Conservation (phyloP, 2,329 filamentous ascomycete genomes). For the Phialocephala subalpina region DNA sequence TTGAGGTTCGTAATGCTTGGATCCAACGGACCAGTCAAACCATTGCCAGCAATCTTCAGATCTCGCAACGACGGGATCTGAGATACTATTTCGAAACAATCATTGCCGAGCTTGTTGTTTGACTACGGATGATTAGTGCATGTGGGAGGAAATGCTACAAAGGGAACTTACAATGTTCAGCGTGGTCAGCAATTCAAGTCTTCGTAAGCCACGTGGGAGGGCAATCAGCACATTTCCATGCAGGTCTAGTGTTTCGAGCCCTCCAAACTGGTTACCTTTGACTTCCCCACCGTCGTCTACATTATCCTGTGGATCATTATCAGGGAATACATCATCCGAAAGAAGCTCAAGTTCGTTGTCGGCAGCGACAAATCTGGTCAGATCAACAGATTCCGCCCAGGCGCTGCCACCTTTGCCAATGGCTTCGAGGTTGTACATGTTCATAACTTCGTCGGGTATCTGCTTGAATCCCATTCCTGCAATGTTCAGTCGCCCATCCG, state of each 20-base stretch:
- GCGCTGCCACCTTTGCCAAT: constrained; percentile 68
- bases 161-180: constrained; percentile 75
- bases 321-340: constrained; percentile 80
- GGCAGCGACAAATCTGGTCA: constrained; percentile 84
- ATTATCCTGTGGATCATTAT: constrained; percentile 63
- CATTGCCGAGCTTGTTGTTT: constrained; percentile 80
- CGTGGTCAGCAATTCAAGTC: constrained; percentile 76
- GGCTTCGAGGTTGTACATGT: constrained; percentile 86
- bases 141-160: constrained; percentile 14
- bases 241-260: constrained; percentile 81
- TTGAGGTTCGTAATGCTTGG: constrained; percentile 67
- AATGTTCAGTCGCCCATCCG: constrained; percentile 86
- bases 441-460: constrained; percentile 83
- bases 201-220: constrained; percentile 78
- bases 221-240: constrained; percentile 82
- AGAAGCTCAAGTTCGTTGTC: constrained; percentile 87
- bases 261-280: constrained; percentile 77
- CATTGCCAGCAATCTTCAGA: constrained; percentile 82
- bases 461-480: constrained; percentile 81
- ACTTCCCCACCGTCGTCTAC: constrained; percentile 70
- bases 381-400: constrained; percentile 92
- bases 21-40: constrained; percentile 73
- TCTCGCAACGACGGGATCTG: constrained; percentile 79
- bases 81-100: constrained; percentile 74
- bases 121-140: constrained; percentile 58